Conservation (phyloP, 176 grass and related monocot genomes). For the Carex cristatella region DNA sequence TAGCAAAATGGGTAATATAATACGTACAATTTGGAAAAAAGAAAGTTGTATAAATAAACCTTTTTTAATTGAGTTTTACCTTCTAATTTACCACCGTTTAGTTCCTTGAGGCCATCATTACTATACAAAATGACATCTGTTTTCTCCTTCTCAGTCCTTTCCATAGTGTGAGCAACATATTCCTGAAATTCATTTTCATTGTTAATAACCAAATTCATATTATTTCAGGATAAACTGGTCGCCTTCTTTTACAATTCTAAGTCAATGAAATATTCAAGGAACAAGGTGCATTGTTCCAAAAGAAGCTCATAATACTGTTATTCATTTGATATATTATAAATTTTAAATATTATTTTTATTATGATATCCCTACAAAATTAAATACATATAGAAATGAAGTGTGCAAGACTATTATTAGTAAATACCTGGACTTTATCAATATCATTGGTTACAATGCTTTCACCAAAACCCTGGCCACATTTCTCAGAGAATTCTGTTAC, state of each 20-base stretch:
- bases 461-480: slow-evolving; percentile 48
- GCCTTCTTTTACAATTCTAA: neutral
- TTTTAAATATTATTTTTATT: no score
- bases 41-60: neutral
- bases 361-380: neutral
- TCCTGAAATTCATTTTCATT: slow-evolving; percentile 34
- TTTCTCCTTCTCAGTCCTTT: slow-evolving; percentile 29
- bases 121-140: slow-evolving; percentile 61
- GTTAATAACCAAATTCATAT: neutral
- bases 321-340: neutral
- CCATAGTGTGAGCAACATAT: slow-evolving; percentile 35
- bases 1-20: neutral
- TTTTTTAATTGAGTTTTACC: slow-evolving; percentile 33
- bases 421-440: slow-evolving; percentile 56
- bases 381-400: neutral
- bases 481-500: slow-evolving; percentile 60
- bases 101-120: slow-evolving; percentile 40
- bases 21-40: no score
- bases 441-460: slow-evolving; percentile 38
- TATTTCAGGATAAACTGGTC: neutral
- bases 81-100: slow-evolving; percentile 49
- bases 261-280: neutral
- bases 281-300: neutral
- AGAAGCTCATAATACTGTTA: neutral
- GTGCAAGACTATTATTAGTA: no score